These are phyloP conservation scores for Trametopsis cervina DNA, from an alignment of 768 basidiomycete species.

Conservation along the genomic window DNA sequence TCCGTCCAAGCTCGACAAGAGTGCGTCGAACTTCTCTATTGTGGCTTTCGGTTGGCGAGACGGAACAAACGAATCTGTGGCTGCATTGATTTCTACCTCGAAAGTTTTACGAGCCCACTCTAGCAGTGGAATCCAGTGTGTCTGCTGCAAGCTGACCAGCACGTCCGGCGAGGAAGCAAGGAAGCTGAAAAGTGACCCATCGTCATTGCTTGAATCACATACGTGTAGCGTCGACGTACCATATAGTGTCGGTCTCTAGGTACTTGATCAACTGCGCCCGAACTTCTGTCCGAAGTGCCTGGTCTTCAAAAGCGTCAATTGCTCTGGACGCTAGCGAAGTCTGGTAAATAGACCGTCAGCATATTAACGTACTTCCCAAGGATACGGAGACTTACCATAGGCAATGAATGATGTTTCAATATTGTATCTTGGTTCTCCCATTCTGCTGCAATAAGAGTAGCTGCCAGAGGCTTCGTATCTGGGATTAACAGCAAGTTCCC, in stretches of 20 bases:
- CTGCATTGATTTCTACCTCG: conserved; percentile 52
- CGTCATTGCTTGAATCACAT: no score
- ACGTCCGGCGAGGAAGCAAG: conserved; percentile 71
- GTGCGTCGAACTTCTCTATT: conserved; percentile 45
- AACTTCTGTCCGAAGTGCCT: conserved; percentile 51
- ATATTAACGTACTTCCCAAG: no score
- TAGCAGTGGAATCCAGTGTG: conserved; percentile 86
- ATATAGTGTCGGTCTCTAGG: conserved; percentile 92
- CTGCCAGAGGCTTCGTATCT: conserved; percentile 58
- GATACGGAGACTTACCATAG: conserved; percentile 55
- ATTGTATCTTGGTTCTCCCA: conserved; percentile 91
- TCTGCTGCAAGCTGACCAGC: conserved; percentile 68
- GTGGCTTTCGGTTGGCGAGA: conserved; percentile 67
- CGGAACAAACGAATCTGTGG: conserved; percentile 66
- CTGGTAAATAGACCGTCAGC: conserved; percentile 32
- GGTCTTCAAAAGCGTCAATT: conserved; percentile 67
- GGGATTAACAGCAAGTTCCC: conserved; percentile 77
- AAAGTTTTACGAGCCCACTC: conserved; percentile 69
- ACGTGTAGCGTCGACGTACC: conserved; percentile 48
- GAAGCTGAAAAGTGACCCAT: conserved; percentile 46
- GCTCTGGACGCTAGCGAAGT: conserved; percentile 90
- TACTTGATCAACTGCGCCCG: conserved; percentile 69
- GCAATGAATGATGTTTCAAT: conserved; percentile 85
- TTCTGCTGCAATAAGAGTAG: conserved; percentile 85
- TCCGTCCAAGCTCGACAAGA: conserved; percentile 58